These are phyloP conservation scores for Lichtheimia ramosa DNA, from an alignment of 371 early-diverging fungal genomes.

Conservation along the genomic window DNA sequence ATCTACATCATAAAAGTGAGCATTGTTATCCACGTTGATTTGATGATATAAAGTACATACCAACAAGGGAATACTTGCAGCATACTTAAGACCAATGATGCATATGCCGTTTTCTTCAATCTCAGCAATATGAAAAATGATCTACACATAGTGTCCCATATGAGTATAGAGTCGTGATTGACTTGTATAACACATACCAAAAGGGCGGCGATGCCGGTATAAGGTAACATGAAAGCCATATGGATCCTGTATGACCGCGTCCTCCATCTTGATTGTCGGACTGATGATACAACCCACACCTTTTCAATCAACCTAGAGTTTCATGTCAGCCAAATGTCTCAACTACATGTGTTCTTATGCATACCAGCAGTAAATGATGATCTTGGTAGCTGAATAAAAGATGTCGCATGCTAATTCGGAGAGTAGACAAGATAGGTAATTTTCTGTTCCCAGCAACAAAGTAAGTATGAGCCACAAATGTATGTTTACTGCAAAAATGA, in stretches of 20 bases:
- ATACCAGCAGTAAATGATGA: slow-evolving; percentile 34
- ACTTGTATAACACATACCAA: neutral
- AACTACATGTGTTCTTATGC: neutral
- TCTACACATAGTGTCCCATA: slow-evolving; percentile 27
- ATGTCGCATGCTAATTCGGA: slow-evolving; percentile 31
- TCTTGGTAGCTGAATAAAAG: slow-evolving; percentile 32
- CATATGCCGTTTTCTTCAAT: slow-evolving; percentile 39
- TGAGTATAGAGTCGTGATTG: neutral
- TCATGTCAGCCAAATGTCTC: neutral
- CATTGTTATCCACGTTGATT: neutral
- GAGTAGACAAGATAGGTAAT: slow-evolving; percentile 25
- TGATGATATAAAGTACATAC: slow-evolving; percentile 1
- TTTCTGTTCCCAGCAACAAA: slow-evolving; percentile 15
- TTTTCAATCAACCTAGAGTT: slow-evolving; percentile 26
- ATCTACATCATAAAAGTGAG: slow-evolving; percentile 2
- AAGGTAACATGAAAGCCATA: slow-evolving; percentile 36
- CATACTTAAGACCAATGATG: slow-evolving; percentile 47
- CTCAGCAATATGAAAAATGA: slow-evolving; percentile 41
- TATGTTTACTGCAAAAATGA: neutral
- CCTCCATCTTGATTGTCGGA: slow-evolving; percentile 29
- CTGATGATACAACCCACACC: slow-evolving; percentile 42
- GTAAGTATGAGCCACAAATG: neutral
- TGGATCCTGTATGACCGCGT: slow-evolving; percentile 42
- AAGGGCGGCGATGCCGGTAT: slow-evolving; percentile 1
- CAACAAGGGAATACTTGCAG: slow-evolving; percentile 45